phyloP scores from a whole-genome alignment of 805 yeast species.

The Grigorovia jiainica region DNA sequence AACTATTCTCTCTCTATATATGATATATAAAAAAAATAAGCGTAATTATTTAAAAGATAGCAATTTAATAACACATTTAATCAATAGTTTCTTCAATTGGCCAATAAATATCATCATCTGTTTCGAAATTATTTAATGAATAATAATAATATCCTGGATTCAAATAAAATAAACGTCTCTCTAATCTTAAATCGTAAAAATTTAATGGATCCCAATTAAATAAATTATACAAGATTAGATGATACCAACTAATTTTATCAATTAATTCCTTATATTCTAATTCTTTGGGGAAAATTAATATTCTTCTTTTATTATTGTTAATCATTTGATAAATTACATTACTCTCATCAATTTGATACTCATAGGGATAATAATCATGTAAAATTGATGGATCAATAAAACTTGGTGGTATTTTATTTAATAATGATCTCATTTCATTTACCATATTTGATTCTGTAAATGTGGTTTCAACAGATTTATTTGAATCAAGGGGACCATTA shows the following conservation, averaged over 20 bases:
- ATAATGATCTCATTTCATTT: not conserved
- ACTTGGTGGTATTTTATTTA: not conserved
- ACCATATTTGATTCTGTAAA: too few relatives aligned
- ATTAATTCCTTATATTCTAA: constrained; percentile 18
- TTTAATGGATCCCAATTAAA: constrained; percentile 20
- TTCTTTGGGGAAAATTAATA: constrained; percentile 15
- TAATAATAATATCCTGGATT: constrained; percentile 6
- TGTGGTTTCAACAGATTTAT: too few relatives aligned
- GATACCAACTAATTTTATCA: constrained; percentile 6
- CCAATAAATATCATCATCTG: not conserved
- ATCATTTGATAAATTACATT: constrained; percentile 13
- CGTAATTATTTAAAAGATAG: not conserved
- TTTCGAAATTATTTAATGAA: not conserved
- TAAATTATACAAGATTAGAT: constrained; percentile 16
- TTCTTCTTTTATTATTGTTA: constrained; percentile 9
- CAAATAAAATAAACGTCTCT: constrained; percentile 13
- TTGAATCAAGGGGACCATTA: too few relatives aligned
- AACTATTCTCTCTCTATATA: too few relatives aligned
- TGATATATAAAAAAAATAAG: too few relatives aligned
- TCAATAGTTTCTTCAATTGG: not conserved
- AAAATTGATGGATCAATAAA: not conserved
- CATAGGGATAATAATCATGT: constrained; percentile 11
- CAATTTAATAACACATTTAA: not conserved
- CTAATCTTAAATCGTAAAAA: constrained; percentile 17
- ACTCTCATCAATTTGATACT: constrained; percentile 15